phyloP scores from a whole-genome alignment of 2,329 filamentous ascomycete species.

The Lasiodiplodia hormozganensis region DNA sequence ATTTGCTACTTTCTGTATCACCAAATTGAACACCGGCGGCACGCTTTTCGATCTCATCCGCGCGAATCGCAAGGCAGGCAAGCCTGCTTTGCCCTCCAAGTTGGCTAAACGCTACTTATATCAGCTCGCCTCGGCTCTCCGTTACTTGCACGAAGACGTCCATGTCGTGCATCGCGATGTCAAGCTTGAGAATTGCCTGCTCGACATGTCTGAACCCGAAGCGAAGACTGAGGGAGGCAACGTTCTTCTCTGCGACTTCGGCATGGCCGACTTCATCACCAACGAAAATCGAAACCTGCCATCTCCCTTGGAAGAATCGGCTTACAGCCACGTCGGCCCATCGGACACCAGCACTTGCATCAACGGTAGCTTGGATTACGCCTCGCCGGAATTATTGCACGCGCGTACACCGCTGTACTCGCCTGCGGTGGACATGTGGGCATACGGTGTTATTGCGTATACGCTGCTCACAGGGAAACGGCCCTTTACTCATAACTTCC shows the following conservation, averaged over 20 bases:
- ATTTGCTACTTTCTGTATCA: conserved; percentile 74
- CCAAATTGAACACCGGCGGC: conserved; percentile 67
- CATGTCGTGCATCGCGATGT: conserved; percentile 71
- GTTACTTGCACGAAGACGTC: conserved; percentile 72
- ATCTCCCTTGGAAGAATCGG: conserved; percentile 50
- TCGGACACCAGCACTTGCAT: conserved; percentile 64
- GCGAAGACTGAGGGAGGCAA: conserved; percentile 60
- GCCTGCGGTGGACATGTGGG: conserved; percentile 71
- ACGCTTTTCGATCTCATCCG: conserved; percentile 69
- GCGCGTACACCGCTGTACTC: conserved; percentile 48
- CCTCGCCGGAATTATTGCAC: conserved; percentile 57
- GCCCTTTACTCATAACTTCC: conserved; percentile 67
- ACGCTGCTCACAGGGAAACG: conserved; percentile 66
- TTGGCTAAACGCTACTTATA: conserved; percentile 67
- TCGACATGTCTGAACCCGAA: conserved; percentile 61
- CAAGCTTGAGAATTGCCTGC: conserved; percentile 72
- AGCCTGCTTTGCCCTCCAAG: conserved; percentile 50
- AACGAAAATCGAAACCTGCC: conserved; percentile 60
- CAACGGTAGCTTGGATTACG: conserved; percentile 66
- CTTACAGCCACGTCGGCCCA: conserved; percentile 57
- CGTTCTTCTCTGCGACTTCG: conserved; percentile 71
- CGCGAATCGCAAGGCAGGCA: conserved; percentile 52
- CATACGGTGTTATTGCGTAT: conserved; percentile 69
- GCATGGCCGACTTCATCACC: conserved; percentile 71
- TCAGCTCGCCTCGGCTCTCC: conserved; percentile 68